Base-by-base conservation (phyloP, 768 basidiomycete species). In the Postia placenta region DNA sequence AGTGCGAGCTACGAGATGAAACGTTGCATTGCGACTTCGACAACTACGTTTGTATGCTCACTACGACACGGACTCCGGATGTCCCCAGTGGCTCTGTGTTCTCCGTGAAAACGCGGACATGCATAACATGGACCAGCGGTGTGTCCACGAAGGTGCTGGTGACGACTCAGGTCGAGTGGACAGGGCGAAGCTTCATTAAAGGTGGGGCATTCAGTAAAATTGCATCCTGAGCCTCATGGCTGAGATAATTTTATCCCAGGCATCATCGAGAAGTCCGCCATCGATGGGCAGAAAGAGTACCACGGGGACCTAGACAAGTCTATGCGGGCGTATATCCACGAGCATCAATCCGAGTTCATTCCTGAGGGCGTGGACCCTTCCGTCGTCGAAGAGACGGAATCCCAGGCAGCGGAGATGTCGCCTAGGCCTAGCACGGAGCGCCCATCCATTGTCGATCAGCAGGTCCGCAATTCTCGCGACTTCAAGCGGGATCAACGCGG, bases 11-110 rank as follows among this genome's bases (percentile, higher is more conserved):
- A 50, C 77, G 78, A 42, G 95, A 99, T 60, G 92, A 96, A 69
- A 80, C 76, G 47, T 72, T 81, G 30, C 73, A 85, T 61, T 76
- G 78, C 56, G 91, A 98, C 60, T 87, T 85, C 57, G 91, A 97
- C 36, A 78, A 91, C 52, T 88, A 85, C 56, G 76, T 93, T 35
- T 73, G 78, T 38, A 91, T 85, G 62, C 55, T 95, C 17, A 97
- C 95, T 19, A 94, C 89, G 12, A 98, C 96, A 23, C 75, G 79
- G 49, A 93, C 92, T 3, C 95, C 94, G 0, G 95, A 98, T 49
- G 94, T 97, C 3, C 96, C 96, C 0, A 90, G 87, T 54, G 96
- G 96, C 1, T 80, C 87, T 2, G 91, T 89, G 36, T 99, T 98
- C 64, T 74, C 83, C 6, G 93, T 98, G 52, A 96, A 93, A 77